A percentile compares a stretch with the other conserved stretches of the same genome.
Conservation (phyloP, 192 early-diverging fungal species). For the Chytriomyces sp. region DNA sequence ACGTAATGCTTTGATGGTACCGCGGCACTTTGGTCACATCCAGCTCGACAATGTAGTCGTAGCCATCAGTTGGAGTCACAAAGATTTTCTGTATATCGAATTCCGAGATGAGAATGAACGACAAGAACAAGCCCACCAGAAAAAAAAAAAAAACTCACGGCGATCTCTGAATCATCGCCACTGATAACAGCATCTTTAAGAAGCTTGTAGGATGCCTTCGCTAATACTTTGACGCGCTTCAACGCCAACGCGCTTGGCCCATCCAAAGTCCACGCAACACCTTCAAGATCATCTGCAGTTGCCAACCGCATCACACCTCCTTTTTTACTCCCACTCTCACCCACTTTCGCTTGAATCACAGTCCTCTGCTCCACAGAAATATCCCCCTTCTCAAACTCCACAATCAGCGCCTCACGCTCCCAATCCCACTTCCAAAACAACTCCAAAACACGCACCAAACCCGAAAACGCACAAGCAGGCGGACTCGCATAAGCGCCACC, state of each 20-base stretch:
- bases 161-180: slow-evolving; percentile 47
- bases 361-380: slow-evolving; percentile 46
- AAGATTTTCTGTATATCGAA: slow-evolving; percentile 67
- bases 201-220: slow-evolving; percentile 64
- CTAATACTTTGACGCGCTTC: slow-evolving; percentile 67
- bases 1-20: slow-evolving; percentile 41
- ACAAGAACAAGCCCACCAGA: background rate
- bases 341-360: slow-evolving; percentile 46
- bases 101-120: background rate
- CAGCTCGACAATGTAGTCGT: slow-evolving; percentile 77
- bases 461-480: slow-evolving; percentile 60
- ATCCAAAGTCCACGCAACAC: slow-evolving; percentile 62
- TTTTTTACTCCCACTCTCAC: slow-evolving; percentile 41
- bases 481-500: slow-evolving; percentile 61
- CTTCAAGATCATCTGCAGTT: slow-evolving; percentile 65
- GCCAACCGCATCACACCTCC: slow-evolving; percentile 66
- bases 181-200: slow-evolving; percentile 50
- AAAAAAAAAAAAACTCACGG: slow-evolving; percentile 39
- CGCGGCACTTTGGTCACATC: slow-evolving; percentile 51
- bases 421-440: slow-evolving; percentile 78
- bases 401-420: slow-evolving; percentile 70
- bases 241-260: slow-evolving; percentile 64
- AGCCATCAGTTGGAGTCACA: slow-evolving; percentile 78
- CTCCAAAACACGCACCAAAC: slow-evolving; percentile 77
- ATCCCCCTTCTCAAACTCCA: slow-evolving; percentile 73